Base-by-base conservation (phyloP, 345 rosid genomes). In the Lepidium africanum region DNA sequence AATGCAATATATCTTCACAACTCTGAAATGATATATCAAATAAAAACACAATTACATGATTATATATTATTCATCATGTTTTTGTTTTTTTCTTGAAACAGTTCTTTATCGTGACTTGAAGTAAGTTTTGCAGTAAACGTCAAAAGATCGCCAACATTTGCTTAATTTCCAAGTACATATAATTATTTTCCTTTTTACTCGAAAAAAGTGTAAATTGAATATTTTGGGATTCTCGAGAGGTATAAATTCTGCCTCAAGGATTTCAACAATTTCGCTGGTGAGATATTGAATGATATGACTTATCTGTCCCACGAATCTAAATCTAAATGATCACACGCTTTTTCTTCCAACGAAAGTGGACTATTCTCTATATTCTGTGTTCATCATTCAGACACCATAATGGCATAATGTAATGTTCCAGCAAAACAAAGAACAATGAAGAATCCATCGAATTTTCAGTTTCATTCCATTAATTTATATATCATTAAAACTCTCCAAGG, bases 61-160 rank as follows among this genome's bases (percentile, higher is more conserved):
- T 3, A 25, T 25, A 25, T 2, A 25, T 25, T 25, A 25, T 25
- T 25, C 27, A 25, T 21, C 23, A 1, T 21, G 2, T 21, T 21
- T 2, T 21, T 21, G 1, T 21, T 21, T 21, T 21, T 21, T 21
- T 21, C 33, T 30, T 30, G 33, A 30, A 30, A 30, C 1, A 30
- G 33, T 30, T 30, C 33, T 13, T 63, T 21, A 50, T 12, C 41
- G 10, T 17, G 41, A 53, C 61, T 66, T 52, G 13, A 65, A 65
- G 51, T 52, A 27, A 52, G 48, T 38, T 50, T 63, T 23, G 6
- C 9, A 50, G 27, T 65, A 10, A 30, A 39, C 60, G 51, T 53
- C 61, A 66, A 66, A 30, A 45, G 3, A 67, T 67, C 46, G 21
- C 32, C 54, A 42, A 43, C 36, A 55, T 43, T 43, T 55, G 71